Evolutionary conservation across 2,329 filamentous ascomycete genomes (phyloP), one percentile per base, ranked within the genome.

Genomic region (Cladobotryum protrusum): DNA sequence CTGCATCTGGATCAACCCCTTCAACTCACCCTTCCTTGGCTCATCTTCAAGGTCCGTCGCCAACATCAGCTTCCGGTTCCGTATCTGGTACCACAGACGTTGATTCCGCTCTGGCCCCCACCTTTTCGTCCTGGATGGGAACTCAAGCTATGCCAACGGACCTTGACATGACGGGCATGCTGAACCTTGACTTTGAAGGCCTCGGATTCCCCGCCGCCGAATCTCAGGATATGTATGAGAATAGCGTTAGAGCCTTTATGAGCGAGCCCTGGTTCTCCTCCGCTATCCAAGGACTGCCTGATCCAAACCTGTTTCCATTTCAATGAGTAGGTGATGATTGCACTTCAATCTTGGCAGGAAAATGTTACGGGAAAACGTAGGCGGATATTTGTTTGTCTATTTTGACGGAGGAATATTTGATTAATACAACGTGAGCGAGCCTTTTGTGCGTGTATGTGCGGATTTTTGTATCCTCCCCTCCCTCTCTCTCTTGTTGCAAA

Each of bases 191-290:
- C 48, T 58, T 66, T 42, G 63, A 63, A 42, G 55, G 59, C 14
- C 50, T 67, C 36, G 63, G 61, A 20, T 45, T 65, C 6, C 32
- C 48, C 15, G 58, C 57, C 1, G 53, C 55, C 8, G 62, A 61
- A 7, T 48, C 55, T 3, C 59, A 61, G 43, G 61, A 60, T 33
- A 57, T 59, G 48, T 61, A 65, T 47, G 63, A 64, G 52, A 63
- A 67, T 14, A 65, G 64, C 8, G 61, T 67, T 45, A 61, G 63
- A 33, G 67, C 66, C 52, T 61, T 68, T 46, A 59, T 72, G 45
- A 63, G 66, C 50, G 71, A 73, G 49, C 66, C 68, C 13, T 72
- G 71, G 64, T 65, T 72, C 49, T 67, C 59, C 8, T 63, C 66
- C 44, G 61, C 66, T 49, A 67, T 72, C 18, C 64, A 67, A 43